phyloP scores from a whole-genome alignment of 1,284 basidiomycete genomes.

The Cutaneotrichosporon cavernicola region DNA sequence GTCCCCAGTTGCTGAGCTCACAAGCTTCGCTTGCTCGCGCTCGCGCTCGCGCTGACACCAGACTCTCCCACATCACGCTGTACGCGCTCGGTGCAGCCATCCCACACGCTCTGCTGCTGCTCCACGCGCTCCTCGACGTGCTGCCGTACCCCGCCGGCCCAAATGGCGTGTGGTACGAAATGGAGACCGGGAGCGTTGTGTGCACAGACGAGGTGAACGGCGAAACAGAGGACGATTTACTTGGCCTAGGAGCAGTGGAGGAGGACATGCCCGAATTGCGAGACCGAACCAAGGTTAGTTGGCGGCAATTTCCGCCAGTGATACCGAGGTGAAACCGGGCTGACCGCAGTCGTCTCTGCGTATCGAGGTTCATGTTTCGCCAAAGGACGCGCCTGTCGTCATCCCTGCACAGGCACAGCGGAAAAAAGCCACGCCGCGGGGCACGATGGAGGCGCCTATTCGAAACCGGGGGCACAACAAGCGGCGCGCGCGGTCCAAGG shows the following conservation, averaged over 20 bases:
- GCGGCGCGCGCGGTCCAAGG: slow-evolving; percentile 4
- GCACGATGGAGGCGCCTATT: background rate
- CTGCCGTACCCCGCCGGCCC: slow-evolving; percentile 62
- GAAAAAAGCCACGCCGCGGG: slow-evolving; percentile 6
- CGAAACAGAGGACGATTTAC: slow-evolving; percentile 14
- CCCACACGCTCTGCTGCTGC: slow-evolving; percentile 70
- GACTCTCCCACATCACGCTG: slow-evolving; percentile 64
- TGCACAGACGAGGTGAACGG: slow-evolving; percentile 70
- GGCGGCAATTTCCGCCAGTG: background rate
- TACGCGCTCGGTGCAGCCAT: slow-evolving; percentile 85
- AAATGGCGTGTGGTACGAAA: slow-evolving; percentile 66
- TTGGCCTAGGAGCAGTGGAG: slow-evolving; percentile 17
- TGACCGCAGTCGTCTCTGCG: slow-evolving; percentile 1
- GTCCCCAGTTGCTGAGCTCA: too few relatives aligned
- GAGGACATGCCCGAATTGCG: background rate
- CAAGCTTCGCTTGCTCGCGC: too few relatives aligned
- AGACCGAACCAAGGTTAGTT: slow-evolving; percentile 16
- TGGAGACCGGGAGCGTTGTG: slow-evolving; percentile 71
- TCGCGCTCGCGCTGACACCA: slow-evolving; percentile 64
- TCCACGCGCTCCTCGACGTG: slow-evolving; percentile 69
- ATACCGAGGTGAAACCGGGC: background rate
- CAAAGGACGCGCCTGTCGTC: background rate
- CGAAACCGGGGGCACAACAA: background rate
- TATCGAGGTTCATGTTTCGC: slow-evolving; percentile 15
- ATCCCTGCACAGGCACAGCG: background rate